Base-by-base conservation (phyloP, 2,329 filamentous ascomycete genomes). In the Aureobasidium uvarum region DNA sequence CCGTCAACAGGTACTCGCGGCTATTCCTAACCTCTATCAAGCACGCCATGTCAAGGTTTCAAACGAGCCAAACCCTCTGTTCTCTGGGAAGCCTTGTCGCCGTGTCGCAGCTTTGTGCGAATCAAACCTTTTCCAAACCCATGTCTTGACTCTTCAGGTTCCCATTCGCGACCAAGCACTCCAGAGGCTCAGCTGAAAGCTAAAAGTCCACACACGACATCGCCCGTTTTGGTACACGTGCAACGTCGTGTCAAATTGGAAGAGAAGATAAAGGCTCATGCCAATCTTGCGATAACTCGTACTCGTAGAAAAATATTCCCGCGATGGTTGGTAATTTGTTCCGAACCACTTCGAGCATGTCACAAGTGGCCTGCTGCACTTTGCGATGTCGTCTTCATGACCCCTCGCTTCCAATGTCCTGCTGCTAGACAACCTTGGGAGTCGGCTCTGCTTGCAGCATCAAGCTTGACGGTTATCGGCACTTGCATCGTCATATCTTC, bases 1-100 rank as follows among this genome's bases (percentile, higher is more conserved):
- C 54, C 54, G 54, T 5, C 54, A 45, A 58, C 39, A 58, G 54
- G 54, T 45, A 43, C 54, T 43, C 54, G 23, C 54, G 54, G 54
- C 54, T 45, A 45, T 10, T 45, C 54, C 18, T 58, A 18, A 45
- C 54, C 23, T 45, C 54, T 58, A 14, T 58, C 38, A 39, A 62
- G 58, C 58, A 62, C 58, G 58, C 58, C 58, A 62, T 62, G 58
- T 51, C 58, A 51, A 62, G 58, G 58, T 62, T 62, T 51, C 58
- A 62, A 31, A 50, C 45, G 43, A 58, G 20, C 45, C 43, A 50
- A 50, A 62, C 45, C 33, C 20, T 50, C 58, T 31, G 14, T 11
- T 14, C 31, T 31, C 23, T 18, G 18, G 48, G n/a, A 16, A 13
- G 23, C 20, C 28, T 38, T 43, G 38, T 36, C 18, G 11, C 7